Percentiles rank a stretch among this genome's conserved stretches.
These are phyloP conservation scores for Tulasnella sp. DNA, from an alignment of 768 basidiomycete species.

Conservation along the genomic window DNA sequence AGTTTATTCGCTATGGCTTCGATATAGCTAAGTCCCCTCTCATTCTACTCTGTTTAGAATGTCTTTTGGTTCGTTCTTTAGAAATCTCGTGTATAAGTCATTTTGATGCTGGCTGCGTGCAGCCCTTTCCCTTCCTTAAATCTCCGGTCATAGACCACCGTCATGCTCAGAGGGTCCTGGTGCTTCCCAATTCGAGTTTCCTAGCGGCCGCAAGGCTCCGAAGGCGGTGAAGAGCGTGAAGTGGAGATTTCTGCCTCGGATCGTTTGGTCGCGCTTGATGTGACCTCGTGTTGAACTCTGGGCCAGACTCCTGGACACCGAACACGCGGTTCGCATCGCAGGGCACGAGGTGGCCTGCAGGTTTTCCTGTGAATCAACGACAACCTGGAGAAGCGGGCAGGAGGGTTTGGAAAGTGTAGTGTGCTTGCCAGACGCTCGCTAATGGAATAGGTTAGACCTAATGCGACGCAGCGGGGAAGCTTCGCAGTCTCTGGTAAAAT, in stretches of 20 bases:
- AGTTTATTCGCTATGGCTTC: too few species aligned
- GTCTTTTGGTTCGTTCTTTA: too few species aligned
- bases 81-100: too few species aligned
- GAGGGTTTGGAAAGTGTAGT: neutral
- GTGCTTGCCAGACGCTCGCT: neutral
- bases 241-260: neutral
- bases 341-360: neutral
- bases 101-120: too few species aligned
- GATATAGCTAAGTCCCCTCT: too few species aligned
- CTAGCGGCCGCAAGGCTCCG: too few species aligned
- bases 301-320: neutral
- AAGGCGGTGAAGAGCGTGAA: neutral
- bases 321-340: neutral
- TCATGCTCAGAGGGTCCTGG: too few species aligned
- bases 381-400: neutral
- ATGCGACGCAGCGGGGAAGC: neutral
- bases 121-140: too few species aligned
- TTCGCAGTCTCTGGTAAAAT: constrained; percentile 1
- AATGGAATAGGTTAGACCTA: neutral
- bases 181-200: too few species aligned
- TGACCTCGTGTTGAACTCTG: neutral
- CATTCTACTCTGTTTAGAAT: too few species aligned
- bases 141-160: too few species aligned
- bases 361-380: neutral
- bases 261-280: neutral